Evolutionary conservation across 306 rosid genomes (phyloP).

Genomic region (Cucurbita ficifolia): DNA sequence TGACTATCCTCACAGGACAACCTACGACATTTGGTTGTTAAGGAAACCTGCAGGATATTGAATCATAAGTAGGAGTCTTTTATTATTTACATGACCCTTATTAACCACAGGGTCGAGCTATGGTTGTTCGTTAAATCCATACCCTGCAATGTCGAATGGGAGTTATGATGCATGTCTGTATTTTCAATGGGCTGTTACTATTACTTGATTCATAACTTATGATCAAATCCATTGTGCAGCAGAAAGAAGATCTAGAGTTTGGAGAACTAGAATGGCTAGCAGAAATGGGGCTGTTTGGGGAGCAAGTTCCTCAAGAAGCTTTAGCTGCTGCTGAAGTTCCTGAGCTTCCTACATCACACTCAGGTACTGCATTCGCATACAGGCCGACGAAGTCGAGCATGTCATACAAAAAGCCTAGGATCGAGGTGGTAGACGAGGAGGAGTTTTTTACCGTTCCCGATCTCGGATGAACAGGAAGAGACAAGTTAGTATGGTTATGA

Average conservation of each 20-base stretch:
- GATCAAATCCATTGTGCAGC: slow-evolving; percentile 5
- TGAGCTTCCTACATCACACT: slow-evolving; percentile 46
- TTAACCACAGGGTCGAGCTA: no score
- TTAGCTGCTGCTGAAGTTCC: slow-evolving; percentile 93
- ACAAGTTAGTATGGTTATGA: background rate
- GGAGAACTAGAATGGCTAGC: slow-evolving; percentile 90
- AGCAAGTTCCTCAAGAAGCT: slow-evolving; percentile 47
- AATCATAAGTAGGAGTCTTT: no score
- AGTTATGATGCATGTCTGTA: background rate
- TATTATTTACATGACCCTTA: no score
- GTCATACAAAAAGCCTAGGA: slow-evolving; percentile 65
- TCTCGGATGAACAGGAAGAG: slow-evolving; percentile 38
- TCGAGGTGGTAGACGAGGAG: slow-evolving; percentile 57
- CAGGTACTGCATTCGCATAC: slow-evolving; percentile 25
- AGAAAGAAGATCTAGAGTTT: slow-evolving; percentile 67
- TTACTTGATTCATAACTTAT: background rate
- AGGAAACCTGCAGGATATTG: no score
- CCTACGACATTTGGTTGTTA: no score
- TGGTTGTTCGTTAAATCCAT: background rate
- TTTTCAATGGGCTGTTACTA: background rate
- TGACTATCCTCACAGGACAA: no score
- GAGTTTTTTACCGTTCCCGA: slow-evolving; percentile 82
- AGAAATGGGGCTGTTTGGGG: slow-evolving; percentile 57
- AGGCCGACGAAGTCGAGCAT: slow-evolving; percentile 35
- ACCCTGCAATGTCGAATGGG: background rate